Conservation (phyloP, 495 filamentous ascomycete species). For the Talaromyces ruber region DNA sequence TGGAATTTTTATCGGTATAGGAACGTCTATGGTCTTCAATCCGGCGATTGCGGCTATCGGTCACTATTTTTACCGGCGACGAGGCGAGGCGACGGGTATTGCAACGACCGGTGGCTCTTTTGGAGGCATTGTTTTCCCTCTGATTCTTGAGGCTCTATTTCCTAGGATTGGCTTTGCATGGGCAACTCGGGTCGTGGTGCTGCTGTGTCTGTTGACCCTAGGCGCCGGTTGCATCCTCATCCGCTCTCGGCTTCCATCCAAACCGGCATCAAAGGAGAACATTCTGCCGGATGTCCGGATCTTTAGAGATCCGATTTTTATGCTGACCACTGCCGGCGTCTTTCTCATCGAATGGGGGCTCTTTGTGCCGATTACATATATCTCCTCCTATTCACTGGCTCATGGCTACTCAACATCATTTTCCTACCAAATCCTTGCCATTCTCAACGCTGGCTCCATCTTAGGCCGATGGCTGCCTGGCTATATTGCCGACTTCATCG, state of each 20-base stretch:
- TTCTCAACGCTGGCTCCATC: slow-evolving; percentile 64
- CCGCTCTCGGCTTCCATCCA: slow-evolving; percentile 41
- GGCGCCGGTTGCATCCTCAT: slow-evolving; percentile 40
- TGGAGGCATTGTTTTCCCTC: slow-evolving; percentile 48
- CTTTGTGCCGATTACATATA: slow-evolving; percentile 45
- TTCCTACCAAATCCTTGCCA: slow-evolving; percentile 51
- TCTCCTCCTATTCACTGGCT: slow-evolving; percentile 43
- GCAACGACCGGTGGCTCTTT: slow-evolving; percentile 73
- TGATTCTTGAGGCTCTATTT: slow-evolving; percentile 44
- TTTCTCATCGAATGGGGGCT: slow-evolving; percentile 51
- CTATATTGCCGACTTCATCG: slow-evolving; percentile 49
- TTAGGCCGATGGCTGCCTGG: slow-evolving; percentile 61
- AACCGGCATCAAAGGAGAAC: slow-evolving; percentile 35
- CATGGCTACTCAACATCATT: slow-evolving; percentile 35
- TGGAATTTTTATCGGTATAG: slow-evolving; percentile 67
- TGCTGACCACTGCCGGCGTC: slow-evolving; percentile 45
- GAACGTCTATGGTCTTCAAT: slow-evolving; percentile 77
- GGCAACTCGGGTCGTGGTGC: slow-evolving; percentile 48
- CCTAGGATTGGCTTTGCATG: slow-evolving; percentile 48
- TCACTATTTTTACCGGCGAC: slow-evolving; percentile 69
- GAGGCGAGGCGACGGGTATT: slow-evolving; percentile 80
- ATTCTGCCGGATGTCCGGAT: slow-evolving; percentile 44
- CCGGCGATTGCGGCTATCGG: slow-evolving; percentile 71
- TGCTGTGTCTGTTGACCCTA: slow-evolving; percentile 45
- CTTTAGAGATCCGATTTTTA: slow-evolving; percentile 40